Conservation (phyloP, 2,329 filamentous ascomycete genomes). For the Epichloe sp. region DNA sequence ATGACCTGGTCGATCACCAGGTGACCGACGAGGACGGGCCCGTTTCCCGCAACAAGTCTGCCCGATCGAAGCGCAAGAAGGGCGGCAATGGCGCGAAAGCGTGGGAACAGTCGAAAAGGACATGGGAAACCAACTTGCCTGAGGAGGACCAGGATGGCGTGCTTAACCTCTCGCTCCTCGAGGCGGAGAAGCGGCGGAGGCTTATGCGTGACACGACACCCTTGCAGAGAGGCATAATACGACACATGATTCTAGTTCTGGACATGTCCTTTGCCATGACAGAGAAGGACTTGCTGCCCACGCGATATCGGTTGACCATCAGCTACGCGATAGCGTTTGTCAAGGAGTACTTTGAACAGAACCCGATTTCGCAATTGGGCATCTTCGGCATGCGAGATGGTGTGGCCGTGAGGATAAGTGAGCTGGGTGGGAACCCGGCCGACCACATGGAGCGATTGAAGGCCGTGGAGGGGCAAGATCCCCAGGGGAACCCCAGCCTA, state of each 20-base stretch:
- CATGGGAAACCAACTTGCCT: slow-evolving; percentile 57
- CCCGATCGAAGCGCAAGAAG: slow-evolving; percentile 18
- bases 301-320: slow-evolving; percentile 68
- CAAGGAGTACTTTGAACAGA: slow-evolving; percentile 93
- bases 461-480: slow-evolving; percentile 50
- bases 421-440: slow-evolving; percentile 81
- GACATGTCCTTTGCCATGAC: slow-evolving; percentile 90
- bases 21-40: slow-evolving; percentile 26
- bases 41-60: slow-evolving; percentile 14
- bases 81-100: slow-evolving; percentile 36
- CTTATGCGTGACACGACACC: slow-evolving; percentile 89
- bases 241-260: slow-evolving; percentile 82
- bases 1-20: slow-evolving; percentile 43
- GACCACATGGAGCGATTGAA: slow-evolving; percentile 73
- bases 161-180: slow-evolving; percentile 63
- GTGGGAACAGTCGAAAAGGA: slow-evolving; percentile 54
- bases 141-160: slow-evolving; percentile 65
- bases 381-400: slow-evolving; percentile 91
- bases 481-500: slow-evolving; percentile 64
- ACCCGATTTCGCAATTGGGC: slow-evolving; percentile 90
- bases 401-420: slow-evolving; percentile 70
- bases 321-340: slow-evolving; percentile 81
- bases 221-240: slow-evolving; percentile 89
- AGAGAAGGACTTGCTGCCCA: slow-evolving; percentile 89
- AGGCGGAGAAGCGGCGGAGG: slow-evolving; percentile 69